phyloP scores from a whole-genome alignment of 208 protist species.

The Naegleria fowleri region DNA sequence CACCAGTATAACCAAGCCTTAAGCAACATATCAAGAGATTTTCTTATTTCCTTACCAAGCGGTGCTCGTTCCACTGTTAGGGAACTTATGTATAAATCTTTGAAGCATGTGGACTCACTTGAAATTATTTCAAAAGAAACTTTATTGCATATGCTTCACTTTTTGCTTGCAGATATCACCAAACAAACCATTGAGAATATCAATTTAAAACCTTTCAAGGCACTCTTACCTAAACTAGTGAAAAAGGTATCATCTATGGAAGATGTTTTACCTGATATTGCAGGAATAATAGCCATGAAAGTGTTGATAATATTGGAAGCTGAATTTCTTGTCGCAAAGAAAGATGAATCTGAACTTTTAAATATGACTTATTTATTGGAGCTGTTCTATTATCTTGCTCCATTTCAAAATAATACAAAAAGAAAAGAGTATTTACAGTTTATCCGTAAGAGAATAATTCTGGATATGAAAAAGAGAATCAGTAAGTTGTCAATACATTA shows the following conservation, averaged over 20 bases:
- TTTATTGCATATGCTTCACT: neutral
- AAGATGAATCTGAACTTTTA: no score
- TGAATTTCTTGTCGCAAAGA: no score
- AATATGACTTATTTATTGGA: neutral
- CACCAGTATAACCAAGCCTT: neutral
- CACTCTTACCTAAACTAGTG: neutral
- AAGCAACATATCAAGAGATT: neutral
- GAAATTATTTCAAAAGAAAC: neutral
- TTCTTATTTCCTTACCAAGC: neutral
- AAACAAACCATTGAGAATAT: neutral
- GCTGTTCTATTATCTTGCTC: neutral
- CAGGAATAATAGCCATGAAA: no score
- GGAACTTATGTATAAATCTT: neutral
- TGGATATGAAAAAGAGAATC: neutral
- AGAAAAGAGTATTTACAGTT: neutral
- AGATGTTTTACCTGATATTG: no score
- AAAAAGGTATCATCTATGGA: neutral
- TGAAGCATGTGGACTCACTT: neutral
- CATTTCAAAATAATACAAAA: neutral
- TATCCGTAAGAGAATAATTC: neutral
- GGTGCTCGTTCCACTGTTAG: neutral
- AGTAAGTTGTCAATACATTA: no score
- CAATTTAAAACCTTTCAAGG: neutral
- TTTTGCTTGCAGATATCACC: neutral
- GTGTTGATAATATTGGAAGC: no score